Conservation (phyloP, 306 rosid genomes). For the Adenanthera pavonina region DNA sequence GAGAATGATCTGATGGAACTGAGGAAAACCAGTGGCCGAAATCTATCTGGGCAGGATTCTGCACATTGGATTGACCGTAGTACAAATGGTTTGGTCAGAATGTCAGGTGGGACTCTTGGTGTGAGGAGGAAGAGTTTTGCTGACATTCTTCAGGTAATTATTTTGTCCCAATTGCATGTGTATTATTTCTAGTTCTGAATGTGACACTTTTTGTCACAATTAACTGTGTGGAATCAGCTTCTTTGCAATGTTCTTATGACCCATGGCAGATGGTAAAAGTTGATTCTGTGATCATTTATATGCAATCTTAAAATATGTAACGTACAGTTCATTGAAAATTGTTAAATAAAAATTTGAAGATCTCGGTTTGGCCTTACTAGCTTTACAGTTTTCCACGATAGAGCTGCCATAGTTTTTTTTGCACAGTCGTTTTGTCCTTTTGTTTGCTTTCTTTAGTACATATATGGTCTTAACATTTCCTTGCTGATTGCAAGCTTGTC, state of each 20-base stretch:
- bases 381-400: not conserved
- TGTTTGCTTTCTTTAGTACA: not conserved
- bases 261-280: conserved; percentile 4
- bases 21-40: conserved; percentile 60
- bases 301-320: not conserved
- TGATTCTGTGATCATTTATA: not conserved
- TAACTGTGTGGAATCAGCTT: not conserved
- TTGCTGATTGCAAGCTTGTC: conserved; percentile 3
- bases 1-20: conserved; percentile 72
- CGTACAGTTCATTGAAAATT: not conserved
- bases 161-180: conserved; percentile 12
- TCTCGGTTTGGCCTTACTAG: not conserved
- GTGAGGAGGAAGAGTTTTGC: conserved; percentile 77
- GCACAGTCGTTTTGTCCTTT: not conserved
- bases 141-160: conserved; percentile 81
- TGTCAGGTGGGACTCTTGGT: conserved; percentile 64
- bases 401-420: not conserved
- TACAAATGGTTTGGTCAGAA: conserved; percentile 57
- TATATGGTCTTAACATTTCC: conserved; percentile 12
- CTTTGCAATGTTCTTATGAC: conserved; percentile 21
- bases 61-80: conserved; percentile 58
- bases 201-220: conserved; percentile 8
- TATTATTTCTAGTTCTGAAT: not conserved
- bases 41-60: conserved; percentile 60
- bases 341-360: not conserved